Percentiles rank a stretch among this genome's conserved stretches.
Conservation (phyloP, 345 rosid species). For the Raphanus raphanistrum region DNA sequence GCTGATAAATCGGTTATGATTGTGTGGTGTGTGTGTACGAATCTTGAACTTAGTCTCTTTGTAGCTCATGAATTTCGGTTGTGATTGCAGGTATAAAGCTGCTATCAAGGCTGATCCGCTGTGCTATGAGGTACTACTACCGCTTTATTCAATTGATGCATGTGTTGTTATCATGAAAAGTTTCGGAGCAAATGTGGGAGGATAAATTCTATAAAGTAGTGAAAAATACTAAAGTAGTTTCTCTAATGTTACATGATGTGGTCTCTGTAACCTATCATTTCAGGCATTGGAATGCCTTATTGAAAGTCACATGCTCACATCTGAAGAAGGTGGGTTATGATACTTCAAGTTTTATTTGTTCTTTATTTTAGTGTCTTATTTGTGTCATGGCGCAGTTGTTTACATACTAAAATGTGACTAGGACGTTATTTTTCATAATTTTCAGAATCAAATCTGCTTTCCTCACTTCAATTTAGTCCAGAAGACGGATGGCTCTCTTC, state of each 20-base stretch:
- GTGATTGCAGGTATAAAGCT: slow-evolving; percentile 82
- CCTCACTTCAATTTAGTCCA: slow-evolving; percentile 77
- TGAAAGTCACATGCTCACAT: slow-evolving; percentile 93
- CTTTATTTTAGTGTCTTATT: slow-evolving; percentile 4
- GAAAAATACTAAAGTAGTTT: not conserved
- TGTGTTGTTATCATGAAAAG: slow-evolving; percentile 8
- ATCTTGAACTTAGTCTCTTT: not conserved
- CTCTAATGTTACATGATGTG: slow-evolving; percentile 3
- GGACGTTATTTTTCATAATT: slow-evolving; percentile 2
- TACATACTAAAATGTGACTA: slow-evolving; percentile 19
- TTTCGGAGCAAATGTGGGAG: not conserved
- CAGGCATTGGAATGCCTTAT: slow-evolving; percentile 97
- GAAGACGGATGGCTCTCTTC: slow-evolving; percentile 94
- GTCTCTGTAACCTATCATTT: slow-evolving; percentile 25
- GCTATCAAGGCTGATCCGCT: slow-evolving; percentile 97
- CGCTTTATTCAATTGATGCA: slow-evolving; percentile 9
- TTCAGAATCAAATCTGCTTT: slow-evolving; percentile 72
- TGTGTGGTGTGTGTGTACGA: not conserved
- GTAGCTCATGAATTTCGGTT: not conserved
- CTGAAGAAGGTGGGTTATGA: slow-evolving; percentile 70
- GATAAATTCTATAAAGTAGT: slow-evolving; percentile 5
- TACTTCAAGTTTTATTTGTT: slow-evolving; percentile 6
- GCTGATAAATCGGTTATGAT: not conserved
- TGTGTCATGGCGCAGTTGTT: not conserved
- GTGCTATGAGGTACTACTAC: slow-evolving; percentile 79